Base-by-base conservation (phyloP, 164 flowering plant genomes). In the Tetrastigma voinierianum region DNA sequence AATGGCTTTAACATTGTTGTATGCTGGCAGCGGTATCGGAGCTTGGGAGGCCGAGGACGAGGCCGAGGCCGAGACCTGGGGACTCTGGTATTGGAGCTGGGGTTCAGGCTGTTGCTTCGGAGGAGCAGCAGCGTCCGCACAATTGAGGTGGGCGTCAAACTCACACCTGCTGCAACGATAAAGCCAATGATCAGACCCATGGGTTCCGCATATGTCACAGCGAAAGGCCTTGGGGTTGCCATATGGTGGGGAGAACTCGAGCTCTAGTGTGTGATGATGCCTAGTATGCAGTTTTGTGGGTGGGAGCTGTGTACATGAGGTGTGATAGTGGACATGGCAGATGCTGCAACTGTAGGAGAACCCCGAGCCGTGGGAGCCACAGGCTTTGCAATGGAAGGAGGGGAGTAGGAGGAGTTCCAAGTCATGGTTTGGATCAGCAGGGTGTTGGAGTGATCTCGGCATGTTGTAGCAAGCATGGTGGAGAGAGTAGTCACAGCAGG, bases 131-230 rank as follows among this genome's bases (percentile, higher is more conserved):
- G 49, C 65, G 4, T 7, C 40, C 6, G 75, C 72, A 17, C 80
- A 79, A 57, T 58, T 60, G 43, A 73, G 10, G 51, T 76, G 78
- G 43, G 59, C 80, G 62, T 79, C 82, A 47, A 79, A 79, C 20
- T 46, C 76, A 47, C 78, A 79, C 11, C 52, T 8, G 19, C 23
- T 45, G 59, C 82, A 76, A 14, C 76, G 51, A 40, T 79, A 76
- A 10, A 73, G 66, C 82, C 82, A 79, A 21, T 66, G 67, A 19
- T 74, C 71, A 4, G 67, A 62, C 11, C 78, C 80, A 25, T 59
- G 21, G 49, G 21, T 71, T 2, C 17, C 24, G 14, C 82, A 79
- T 17, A 76, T 63, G 53, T 76, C 78, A 10, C 82, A 79, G 13
- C 60, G 51, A 48, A 79, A 79, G 9, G 66, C 21, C 70, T 13